Evolutionary conservation across 768 basidiomycete species (phyloP), one percentile per base, ranked within the genome.

Genomic region (Strobilomyces dryophilus): DNA sequence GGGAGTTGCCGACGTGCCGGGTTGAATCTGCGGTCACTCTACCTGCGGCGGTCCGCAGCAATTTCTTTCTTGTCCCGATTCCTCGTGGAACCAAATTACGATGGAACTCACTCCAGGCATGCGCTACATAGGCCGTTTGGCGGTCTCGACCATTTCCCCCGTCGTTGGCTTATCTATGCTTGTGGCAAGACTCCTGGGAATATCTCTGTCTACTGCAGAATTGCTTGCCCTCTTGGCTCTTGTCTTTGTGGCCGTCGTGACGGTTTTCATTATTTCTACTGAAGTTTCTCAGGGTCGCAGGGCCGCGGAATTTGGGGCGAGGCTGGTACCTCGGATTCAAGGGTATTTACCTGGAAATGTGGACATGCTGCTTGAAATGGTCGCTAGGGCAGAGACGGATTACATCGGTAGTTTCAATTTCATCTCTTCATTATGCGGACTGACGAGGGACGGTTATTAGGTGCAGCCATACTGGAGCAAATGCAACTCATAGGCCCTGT

Each of bases 341-440:
- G 74, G 76, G 12, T 53, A 55, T 39, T 53, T 61, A 52, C 64
- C 67, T 5, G 75, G 71, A n/a, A 71, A 69, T 57, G 21, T 67
- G 21, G 76, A 78, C 50, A 35, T 67, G 12, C 36, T 77, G 12
- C 17, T 57, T 4, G 18, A 52, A 14, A 55, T 70, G 21, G 20
- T 68, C 3, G 8, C 53, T 0, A 57, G 54, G 35, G 49, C 49
- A 29, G 58, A 63, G 35, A 62, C 57, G 5, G 73, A 73, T 8
- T 76, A 75, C 55, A 61, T 73, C 21, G 73, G 77, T 73, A 17
- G 37, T 55, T 43, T 2, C 15, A 14, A 21, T 41, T 35, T 14
- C 5, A 4, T 42, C 24, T 24, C 24, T 17, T 20, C 12, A 14
- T 40, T 21, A 20, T 0, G 47, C 10, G 21, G 15, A 8, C 31